Base-by-base conservation (phyloP, 2,329 filamentous ascomycete genomes). In the Trichoderma hamatum region DNA sequence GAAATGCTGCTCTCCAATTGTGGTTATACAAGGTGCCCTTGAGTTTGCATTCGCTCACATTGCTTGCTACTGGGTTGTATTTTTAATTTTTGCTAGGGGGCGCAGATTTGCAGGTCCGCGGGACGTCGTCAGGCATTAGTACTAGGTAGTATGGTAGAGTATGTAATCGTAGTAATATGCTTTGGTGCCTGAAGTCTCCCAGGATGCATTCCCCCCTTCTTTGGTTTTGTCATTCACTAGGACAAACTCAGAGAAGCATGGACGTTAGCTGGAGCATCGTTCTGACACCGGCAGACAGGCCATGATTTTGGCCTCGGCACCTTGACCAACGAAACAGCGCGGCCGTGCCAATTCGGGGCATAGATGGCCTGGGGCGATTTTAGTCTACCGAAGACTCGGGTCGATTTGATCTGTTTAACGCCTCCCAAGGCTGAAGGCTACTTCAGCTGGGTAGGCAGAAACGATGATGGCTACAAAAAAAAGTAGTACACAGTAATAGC, bases 321-420 rank as follows among this genome's bases (percentile, higher is more conserved):
- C 63, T 58, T 66, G 63, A 66, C 63, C 63, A 66, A 66, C 63
- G 63, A 66, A 70, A 74, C 74, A 75, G 72, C 73, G 69, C 73
- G 73, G 72, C 70, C 64, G 71, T 72, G 74, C 68, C 62, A 58
- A 67, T 67, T 69, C 68, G 68, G 63, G 63, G 68, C 65, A 61
- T 70, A 60, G 68, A 58, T 58, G 49, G 63, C 55, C 68, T 61
- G 54, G 68, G 63, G 55, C 63, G 71, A 73, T 76, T 77, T 78
- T 81, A 81, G 80, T 78, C 77, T 80, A 77, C 80, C 80, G 75
- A 75, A 75, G 74, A 73, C 71, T 75, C 73, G 80, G 80, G 77
- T 80, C 80, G 75, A 76, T 76, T 67, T 76, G 76, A 78, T 78
- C 78, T 78, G 74, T 66, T 77, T 75, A 75, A 74, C 74, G 75